Percentiles rank a stretch among this genome's conserved stretches.
Evolutionary conservation across 129 eudicot species (phyloP).

Genomic region (Flaveria brownii): DNA sequence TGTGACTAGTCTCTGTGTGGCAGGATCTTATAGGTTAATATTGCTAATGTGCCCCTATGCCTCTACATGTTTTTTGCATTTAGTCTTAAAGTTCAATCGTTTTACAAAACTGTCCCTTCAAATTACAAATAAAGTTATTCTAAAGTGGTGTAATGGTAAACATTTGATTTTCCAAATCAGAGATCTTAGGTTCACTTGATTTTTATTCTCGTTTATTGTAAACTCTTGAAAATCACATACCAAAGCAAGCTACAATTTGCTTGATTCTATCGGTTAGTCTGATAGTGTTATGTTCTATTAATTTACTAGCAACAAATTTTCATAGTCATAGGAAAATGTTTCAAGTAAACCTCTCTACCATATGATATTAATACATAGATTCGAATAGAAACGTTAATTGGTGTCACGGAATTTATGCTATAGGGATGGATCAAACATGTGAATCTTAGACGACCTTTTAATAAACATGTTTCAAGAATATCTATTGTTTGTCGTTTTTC

Average conservation of each 20-base stretch:
- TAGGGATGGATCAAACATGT: not conserved
- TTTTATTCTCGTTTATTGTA: no score
- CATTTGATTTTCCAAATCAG: no score
- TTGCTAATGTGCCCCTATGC: conserved; percentile 27
- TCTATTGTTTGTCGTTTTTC: not conserved
- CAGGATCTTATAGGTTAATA: conserved; percentile 24
- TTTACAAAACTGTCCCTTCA: conserved; percentile 6
- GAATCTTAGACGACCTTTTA: not conserved
- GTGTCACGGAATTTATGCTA: not conserved
- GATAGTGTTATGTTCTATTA: no score
- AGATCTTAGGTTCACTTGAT: no score
- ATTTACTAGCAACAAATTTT: no score
- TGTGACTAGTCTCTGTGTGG: conserved; percentile 30
- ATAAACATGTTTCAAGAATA: not conserved
- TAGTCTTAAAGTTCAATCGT: not conserved
- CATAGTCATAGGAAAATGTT: no score
- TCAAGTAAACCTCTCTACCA: not conserved
- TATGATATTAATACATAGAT: not conserved
- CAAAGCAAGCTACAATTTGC: no score
- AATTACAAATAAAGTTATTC: not conserved
- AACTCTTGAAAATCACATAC: no score
- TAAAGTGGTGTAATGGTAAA: no score
- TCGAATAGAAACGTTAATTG: not conserved
- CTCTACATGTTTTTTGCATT: conserved; percentile 23
- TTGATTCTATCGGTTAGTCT: no score